Percentiles rank a stretch among this genome's conserved stretches.
These are phyloP conservation scores for Cornus suecica DNA, from an alignment of 148 eudicot species.

Conservation along the genomic window DNA sequence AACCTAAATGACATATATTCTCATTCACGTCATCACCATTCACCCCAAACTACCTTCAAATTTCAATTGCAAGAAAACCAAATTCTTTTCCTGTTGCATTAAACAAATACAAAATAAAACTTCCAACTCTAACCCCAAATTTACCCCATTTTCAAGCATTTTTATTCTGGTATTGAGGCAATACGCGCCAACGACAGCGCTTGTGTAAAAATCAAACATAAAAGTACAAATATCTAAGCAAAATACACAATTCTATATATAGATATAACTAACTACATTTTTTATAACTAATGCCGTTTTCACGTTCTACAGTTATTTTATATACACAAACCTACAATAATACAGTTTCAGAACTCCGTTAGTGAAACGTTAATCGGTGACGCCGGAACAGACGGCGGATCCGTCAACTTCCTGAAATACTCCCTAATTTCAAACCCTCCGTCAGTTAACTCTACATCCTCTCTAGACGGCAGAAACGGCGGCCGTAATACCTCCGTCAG, in stretches of 20 bases:
- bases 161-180: too few relatives aligned
- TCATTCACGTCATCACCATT: too few relatives aligned
- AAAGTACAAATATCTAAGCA: background rate
- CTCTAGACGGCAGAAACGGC: conserved; percentile 58
- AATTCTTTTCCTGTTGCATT: too few relatives aligned
- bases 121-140: background rate
- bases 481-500: conserved; percentile 67
- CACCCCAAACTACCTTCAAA: too few relatives aligned
- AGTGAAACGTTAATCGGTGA: conserved; percentile 34
- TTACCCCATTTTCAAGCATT: background rate
- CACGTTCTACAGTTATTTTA: conserved; percentile 32
- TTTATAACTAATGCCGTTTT: conserved; percentile 12
- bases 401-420: conserved; percentile 40
- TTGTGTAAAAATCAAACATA: background rate
- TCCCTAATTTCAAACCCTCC: conserved; percentile 44
- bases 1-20: too few relatives aligned
- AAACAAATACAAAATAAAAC: too few relatives aligned
- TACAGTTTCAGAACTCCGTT: conserved; percentile 42
- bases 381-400: conserved; percentile 28
- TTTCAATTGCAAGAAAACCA: too few relatives aligned
- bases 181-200: conserved; percentile 14
- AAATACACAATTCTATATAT: background rate
- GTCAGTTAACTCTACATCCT: conserved; percentile 14
- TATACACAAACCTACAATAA: conserved; percentile 1
- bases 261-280: background rate